phyloP scores from a whole-genome alignment of 257 asterid genomes.

The Salvia miltiorrhiza region DNA sequence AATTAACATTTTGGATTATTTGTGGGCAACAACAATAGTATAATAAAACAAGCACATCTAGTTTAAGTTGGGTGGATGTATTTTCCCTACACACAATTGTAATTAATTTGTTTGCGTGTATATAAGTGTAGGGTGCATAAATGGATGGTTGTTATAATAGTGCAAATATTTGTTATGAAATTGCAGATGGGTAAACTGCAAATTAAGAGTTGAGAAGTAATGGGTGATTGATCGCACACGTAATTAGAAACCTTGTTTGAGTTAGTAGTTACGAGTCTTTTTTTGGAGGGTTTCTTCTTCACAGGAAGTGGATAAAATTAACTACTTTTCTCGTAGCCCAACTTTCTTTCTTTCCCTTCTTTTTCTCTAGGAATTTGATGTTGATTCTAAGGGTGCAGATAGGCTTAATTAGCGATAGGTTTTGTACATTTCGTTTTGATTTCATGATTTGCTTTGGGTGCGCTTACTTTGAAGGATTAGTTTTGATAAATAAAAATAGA shows the following conservation, averaged over 20 bases:
- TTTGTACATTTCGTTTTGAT: background rate
- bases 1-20: too few species aligned
- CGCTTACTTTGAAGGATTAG: too few species aligned
- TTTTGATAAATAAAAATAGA: too few species aligned
- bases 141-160: background rate
- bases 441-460: background rate
- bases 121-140: too few species aligned
- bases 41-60: too few species aligned
- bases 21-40: too few species aligned
- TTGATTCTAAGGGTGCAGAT: background rate
- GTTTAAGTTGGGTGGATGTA: too few species aligned
- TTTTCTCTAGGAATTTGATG: background rate
- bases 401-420: background rate
- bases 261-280: conserved; percentile 11
- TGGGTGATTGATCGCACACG: conserved; percentile 12
- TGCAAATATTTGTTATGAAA: background rate
- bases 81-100: too few species aligned
- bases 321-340: background rate
- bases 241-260: conserved; percentile 1
- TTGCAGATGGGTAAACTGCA: background rate
- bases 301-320: background rate
- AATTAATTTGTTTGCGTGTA: too few species aligned
- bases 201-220: background rate
- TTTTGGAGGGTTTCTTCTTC: background rate
- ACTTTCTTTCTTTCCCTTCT: background rate